A percentile compares a stretch with the other conserved stretches of the same genome.
These are phyloP conservation scores for Nemania abortiva DNA, from an alignment of 2,329 filamentous ascomycete genomes.

Conservation along the genomic window DNA sequence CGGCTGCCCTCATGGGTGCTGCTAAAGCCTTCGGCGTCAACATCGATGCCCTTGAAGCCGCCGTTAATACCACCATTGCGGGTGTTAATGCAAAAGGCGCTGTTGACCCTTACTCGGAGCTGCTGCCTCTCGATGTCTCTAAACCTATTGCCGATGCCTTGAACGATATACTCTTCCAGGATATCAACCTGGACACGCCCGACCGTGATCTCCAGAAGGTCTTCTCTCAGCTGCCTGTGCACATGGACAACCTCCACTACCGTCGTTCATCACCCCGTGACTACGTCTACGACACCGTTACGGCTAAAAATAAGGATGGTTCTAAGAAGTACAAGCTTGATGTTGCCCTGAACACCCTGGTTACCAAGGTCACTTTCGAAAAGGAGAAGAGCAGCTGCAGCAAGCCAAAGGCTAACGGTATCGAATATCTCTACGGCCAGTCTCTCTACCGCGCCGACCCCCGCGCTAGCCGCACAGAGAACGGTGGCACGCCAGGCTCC, in stretches of 20 bases:
- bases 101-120: constrained; percentile 35
- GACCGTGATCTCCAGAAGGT: constrained; percentile 56
- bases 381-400: constrained; percentile 41
- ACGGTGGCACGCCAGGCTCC: constrained; percentile 48
- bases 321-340: constrained; percentile 68
- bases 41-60: constrained; percentile 56
- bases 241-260: constrained; percentile 62
- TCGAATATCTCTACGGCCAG: constrained; percentile 62
- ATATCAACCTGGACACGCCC: constrained; percentile 59
- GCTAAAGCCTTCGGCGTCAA: constrained; percentile 34
- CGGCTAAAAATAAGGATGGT: constrained; percentile 55
- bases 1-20: constrained; percentile 39
- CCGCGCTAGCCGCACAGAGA: constrained; percentile 38
- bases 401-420: constrained; percentile 59
- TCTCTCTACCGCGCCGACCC: constrained; percentile 62
- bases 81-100: constrained; percentile 4
- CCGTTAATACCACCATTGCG: constrained; percentile 47
- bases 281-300: constrained; percentile 55
- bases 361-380: constrained; percentile 61
- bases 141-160: constrained; percentile 36
- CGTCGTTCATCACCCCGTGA: constrained; percentile 64
- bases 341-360: constrained; percentile 60
- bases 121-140: constrained; percentile 39
- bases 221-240: constrained; percentile 67
- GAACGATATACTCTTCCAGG: constrained; percentile 54